Base-by-base conservation (phyloP, 495 filamentous ascomycete species). In the Trichoderma reesei region DNA sequence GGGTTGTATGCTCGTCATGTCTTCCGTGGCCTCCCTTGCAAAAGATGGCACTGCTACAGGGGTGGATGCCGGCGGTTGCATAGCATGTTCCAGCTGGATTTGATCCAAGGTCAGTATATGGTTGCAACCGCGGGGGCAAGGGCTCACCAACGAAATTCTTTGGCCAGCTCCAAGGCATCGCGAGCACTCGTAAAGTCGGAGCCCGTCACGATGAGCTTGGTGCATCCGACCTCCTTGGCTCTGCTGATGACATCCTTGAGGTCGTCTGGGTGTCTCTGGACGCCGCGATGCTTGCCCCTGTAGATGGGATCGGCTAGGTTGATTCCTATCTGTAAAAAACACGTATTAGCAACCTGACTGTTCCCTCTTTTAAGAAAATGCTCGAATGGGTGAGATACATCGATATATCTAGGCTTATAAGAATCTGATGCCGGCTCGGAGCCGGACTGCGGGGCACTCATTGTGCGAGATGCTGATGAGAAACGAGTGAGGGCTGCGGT, bases 131-230 rank as follows among this genome's bases (percentile, higher is more conserved):
- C 10, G 13, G 36, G 10, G 1, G 9, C 41, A 36, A 38, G 14
- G n/a, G 13, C 41, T 18, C 60, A 79, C 84, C 60, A 74, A 92
- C 89, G 86, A 72, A 92, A 86, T 68, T 86, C 78, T 65, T 82
- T 73, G 18, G 90, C 85, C 48, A 98, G 79, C 46, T 87, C 74
- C 11, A 97, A 75, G 0, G 92, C 94, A 67, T 87, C 79, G 51
- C 81, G 73, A 1, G 90, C 92, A 69, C 92, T 89, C 48, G 83
- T 79, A 46, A 98, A 82, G 69, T 92, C 88, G 0, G 89, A 92
- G n/a, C 94, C 94, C 2, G 94, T 98, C 9, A 97, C 85, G 79
- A 98, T 92, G 67, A 98, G 85, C 68, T 96, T 97, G 39, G 79
- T 72, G 71, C 91, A 96, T 38, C 94, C 95, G 1, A 85, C 85